Evolutionary conservation across 192 early-diverging fungal genomes (phyloP), one percentile per base, ranked within the genome.

Genomic region (Powellomyces hirtus): DNA sequence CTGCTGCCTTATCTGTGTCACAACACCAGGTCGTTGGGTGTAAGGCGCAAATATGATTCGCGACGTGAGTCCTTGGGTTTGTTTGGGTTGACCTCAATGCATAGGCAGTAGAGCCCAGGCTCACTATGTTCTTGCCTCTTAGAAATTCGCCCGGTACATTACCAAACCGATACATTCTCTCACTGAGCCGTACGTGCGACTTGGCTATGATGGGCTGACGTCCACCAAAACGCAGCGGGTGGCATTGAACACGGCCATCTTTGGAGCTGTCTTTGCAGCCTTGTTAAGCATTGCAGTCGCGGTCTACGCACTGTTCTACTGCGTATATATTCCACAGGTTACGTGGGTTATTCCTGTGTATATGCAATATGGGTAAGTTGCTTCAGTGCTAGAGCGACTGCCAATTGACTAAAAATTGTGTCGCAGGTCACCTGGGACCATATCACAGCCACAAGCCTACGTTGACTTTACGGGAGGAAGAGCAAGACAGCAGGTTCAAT

Each of bases 261-360:
- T 78, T 51, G 53, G 46, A 2, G 46, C 45, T 24, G 22, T 78
- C 26, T 70, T 74, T 29, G 51, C 62, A 13, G 52, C 66, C 26
- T 45, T 75, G 13, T 52, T 81, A 42, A 38, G 38, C 55, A 24
- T 71, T 11, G 62, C 80, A 18, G 33, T 73, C 8, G 62, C 53
- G 20, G 62, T 83, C 8, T 88, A 90, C 69, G 75, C 59, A 34
- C 44, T 81, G 34, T 86, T 88, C 74, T 90, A 88, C 79, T 59
- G 57, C 11, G 66, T 82, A 6, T 89, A 88, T 66, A 84, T 90
- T 30, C 89, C 89, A 11, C 82, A 77, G 26, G 84, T 83, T 0
- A 53, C 79, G 42, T 79, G 81, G 40, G 52, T 77, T 13, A 68
- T 86, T 14, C 80, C 87, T 4, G 82, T 82, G 0, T 84, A 88